phyloP scores from a whole-genome alignment of 1,139 yeast species.

The Saccharomyces hybrid region DNA sequence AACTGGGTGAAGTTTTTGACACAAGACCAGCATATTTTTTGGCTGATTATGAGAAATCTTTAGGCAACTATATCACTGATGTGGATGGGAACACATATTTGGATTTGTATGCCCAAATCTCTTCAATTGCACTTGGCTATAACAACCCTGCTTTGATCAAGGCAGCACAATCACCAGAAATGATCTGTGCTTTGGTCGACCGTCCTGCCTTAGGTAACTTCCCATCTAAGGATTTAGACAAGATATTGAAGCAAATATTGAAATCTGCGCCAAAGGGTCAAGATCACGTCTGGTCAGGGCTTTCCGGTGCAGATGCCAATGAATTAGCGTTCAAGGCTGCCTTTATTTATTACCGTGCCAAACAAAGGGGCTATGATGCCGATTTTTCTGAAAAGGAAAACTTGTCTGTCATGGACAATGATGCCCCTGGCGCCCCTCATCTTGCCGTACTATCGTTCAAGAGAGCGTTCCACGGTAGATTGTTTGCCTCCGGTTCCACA shows the following conservation, averaged over 20 bases:
- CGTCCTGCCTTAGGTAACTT: slow-evolving; percentile 73
- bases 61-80: slow-evolving; percentile 66
- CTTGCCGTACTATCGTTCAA: slow-evolving; percentile 62
- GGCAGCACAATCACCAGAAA: slow-evolving; percentile 56
- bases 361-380: slow-evolving; percentile 44
- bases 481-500: slow-evolving; percentile 65
- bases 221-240: slow-evolving; percentile 49
- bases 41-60: slow-evolving; percentile 55
- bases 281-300: slow-evolving; percentile 58
- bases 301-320: slow-evolving; percentile 70
- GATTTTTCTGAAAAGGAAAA: slow-evolving; percentile 53
- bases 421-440: slow-evolving; percentile 61
- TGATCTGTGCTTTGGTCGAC: slow-evolving; percentile 60
- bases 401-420: slow-evolving; percentile 54
- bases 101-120: slow-evolving; percentile 66
- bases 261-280: slow-evolving; percentile 67
- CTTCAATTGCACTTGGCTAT: slow-evolving; percentile 69
- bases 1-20: slow-evolving; percentile 52
- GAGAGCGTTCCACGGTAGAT: slow-evolving; percentile 68
- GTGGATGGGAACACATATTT: slow-evolving; percentile 59
- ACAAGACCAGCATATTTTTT: slow-evolving; percentile 63
- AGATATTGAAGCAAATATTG: slow-evolving; percentile 48
- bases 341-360: slow-evolving; percentile 60
- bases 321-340: slow-evolving; percentile 76
- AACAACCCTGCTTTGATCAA: slow-evolving; percentile 62